Evolutionary conservation across 106 monocot species (phyloP), one percentile per base, ranked within the genome.

Genomic region (Narthecium ossifragum): DNA sequence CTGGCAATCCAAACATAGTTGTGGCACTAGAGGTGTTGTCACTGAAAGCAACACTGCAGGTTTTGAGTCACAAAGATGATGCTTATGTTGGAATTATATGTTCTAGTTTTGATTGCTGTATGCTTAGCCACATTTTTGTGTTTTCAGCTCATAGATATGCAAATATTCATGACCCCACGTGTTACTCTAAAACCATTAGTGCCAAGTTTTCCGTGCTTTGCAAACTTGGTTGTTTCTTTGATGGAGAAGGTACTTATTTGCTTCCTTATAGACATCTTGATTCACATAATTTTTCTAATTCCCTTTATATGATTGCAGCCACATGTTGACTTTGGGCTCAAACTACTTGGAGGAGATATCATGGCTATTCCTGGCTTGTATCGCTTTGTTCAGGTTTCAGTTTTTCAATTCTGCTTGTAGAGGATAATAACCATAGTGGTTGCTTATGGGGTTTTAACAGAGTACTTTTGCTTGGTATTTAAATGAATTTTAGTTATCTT

Each of bases 341-440:
- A 82, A 68, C 31, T 93, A 33, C 62, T 85, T 20, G 79, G 82
- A 46, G 93, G 64, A 57, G 93, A 93, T 73, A 27, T 89, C 56
- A 93, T 93, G 93, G 85, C 89, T 20, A 82, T 93, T 31, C 93
- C 93, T 31, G 72, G 73, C 28, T 61, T 93, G 48, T 82, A 89
- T 59, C 76, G 59, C 13, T 76, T 80, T 66, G 51, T 75, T 72
- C 88, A 83, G 93, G 93, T 81, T 8, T n/a, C n/a, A n/a, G n/a
- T n/a, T n/a, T n/a, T n/a, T n/a, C n/a, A n/a, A n/a, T n/a, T n/a
- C n/a, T n/a, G n/a, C n/a, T n/a, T n/a, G n/a, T n/a, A n/a, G n/a
- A n/a, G n/a, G n/a, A n/a, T n/a, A n/a, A n/a, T n/a, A n/a, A n/a
- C n/a, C n/a, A n/a, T n/a, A n/a, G n/a, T n/a, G n/a, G n/a, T n/a